phyloP scores from a whole-genome alignment of 805 yeast genomes.

The Yarrowia sp. region DNA sequence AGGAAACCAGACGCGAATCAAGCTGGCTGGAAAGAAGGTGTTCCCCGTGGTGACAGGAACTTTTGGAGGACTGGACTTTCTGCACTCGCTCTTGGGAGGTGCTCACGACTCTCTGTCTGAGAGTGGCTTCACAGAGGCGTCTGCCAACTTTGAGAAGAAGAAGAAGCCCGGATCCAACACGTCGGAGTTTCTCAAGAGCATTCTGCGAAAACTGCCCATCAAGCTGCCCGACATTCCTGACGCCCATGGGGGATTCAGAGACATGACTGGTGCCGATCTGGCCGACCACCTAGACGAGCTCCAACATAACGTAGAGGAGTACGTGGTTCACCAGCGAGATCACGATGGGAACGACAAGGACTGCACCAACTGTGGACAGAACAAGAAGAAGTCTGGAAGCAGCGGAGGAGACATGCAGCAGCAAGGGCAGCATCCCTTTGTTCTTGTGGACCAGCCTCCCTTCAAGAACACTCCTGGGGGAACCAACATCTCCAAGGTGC shows the following conservation, averaged over 20 bases:
- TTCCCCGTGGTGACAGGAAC: constrained; percentile 47
- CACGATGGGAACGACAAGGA: constrained; percentile 26
- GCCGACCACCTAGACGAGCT: constrained; percentile 37
- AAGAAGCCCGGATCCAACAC: constrained; percentile 20
- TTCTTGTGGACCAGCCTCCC: constrained; percentile 26
- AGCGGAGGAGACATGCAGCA: background rate
- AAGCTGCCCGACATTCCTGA: constrained; percentile 37
- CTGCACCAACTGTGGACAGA: constrained; percentile 4
- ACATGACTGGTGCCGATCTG: constrained; percentile 29
- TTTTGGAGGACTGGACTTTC: constrained; percentile 45
- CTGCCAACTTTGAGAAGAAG: constrained; percentile 40
- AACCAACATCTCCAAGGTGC: constrained; percentile 32
- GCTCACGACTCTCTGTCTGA: constrained; percentile 44
- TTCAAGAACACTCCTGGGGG: constrained; percentile 35
- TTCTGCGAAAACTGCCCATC: constrained; percentile 34
- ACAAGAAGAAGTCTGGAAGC: constrained; percentile 10
- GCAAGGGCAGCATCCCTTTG: constrained; percentile 11
- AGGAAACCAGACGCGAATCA: constrained; percentile 42
- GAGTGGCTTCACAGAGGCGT: constrained; percentile 43
- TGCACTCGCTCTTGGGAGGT: constrained; percentile 44
- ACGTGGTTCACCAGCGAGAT: constrained; percentile 29
- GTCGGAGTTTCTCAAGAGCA: constrained; percentile 34
- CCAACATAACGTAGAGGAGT: constrained; percentile 33
- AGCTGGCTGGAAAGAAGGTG: constrained; percentile 42
- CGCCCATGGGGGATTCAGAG: constrained; percentile 38